Conservation (phyloP, 768 basidiomycete genomes). For the Mycena belliarum region DNA sequence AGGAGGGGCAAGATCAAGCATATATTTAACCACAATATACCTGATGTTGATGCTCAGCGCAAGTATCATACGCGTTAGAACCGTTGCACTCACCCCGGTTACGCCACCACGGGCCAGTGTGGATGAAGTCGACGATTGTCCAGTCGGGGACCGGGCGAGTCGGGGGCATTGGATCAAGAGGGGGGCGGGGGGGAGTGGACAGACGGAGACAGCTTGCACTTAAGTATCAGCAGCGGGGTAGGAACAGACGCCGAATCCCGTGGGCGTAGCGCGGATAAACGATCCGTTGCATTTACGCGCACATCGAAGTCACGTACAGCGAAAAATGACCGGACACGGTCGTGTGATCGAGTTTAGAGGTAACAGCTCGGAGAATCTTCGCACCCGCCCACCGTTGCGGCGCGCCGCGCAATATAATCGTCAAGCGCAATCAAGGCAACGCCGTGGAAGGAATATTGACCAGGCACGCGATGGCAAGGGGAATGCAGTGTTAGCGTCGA, state of each 20-base stretch:
- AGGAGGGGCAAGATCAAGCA: conserved; percentile 63
- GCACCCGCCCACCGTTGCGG: not conserved
- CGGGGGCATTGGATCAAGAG: conserved; percentile 23
- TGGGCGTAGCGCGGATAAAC: conserved; percentile 19
- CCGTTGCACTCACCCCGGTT: conserved; percentile 48
- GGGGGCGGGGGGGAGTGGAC: conserved; percentile 1
- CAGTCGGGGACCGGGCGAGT: conserved; percentile 43
- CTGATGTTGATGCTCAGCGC: conserved; percentile 31
- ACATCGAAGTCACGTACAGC: conserved; percentile 14
- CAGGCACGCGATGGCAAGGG: not conserved
- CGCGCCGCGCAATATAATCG: not conserved
- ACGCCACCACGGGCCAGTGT: conserved; percentile 61
- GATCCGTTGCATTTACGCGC: not conserved
- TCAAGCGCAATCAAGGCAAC: not conserved
- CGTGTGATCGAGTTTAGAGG: conserved; percentile 8
- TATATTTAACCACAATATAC: conserved; percentile 58
- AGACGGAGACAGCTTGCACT: conserved; percentile 1
- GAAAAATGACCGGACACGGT: conserved; percentile 15
- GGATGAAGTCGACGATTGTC: conserved; percentile 61
- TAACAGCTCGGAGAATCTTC: conserved; percentile 19
- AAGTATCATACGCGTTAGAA: not conserved
- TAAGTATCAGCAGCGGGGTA: not conserved
- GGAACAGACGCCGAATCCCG: conserved; percentile 18
- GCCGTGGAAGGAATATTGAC: not conserved
- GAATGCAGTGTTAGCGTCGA: not conserved